These are phyloP conservation scores for Xylaria acuta DNA, from an alignment of 495 filamentous ascomycete species.

Conservation along the genomic window DNA sequence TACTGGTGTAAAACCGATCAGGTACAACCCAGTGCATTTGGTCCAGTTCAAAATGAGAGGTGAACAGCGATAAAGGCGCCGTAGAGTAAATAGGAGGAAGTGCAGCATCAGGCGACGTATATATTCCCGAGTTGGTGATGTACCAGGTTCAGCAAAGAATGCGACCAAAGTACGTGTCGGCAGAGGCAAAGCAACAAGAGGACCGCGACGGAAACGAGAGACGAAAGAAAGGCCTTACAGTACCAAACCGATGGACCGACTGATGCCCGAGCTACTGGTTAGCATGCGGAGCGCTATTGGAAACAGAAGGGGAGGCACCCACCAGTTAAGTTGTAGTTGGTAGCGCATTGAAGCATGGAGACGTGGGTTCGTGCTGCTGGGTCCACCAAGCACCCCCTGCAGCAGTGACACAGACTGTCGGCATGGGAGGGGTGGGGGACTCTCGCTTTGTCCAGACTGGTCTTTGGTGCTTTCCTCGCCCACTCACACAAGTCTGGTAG, in stretches of 20 bases:
- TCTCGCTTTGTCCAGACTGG: neutral
- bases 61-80: neutral
- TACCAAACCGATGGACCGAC: conserved; percentile 10
- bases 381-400: conserved; percentile 10
- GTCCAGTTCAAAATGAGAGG: neutral
- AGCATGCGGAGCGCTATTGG: conserved; percentile 6
- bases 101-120: neutral
- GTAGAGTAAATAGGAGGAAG: conserved; percentile 1
- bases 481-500: neutral
- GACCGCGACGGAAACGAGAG: neutral
- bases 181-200: conserved; percentile 15
- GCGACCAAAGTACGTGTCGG: conserved; percentile 7
- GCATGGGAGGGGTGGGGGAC: conserved; percentile 5
- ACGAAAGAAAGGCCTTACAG: conserved; percentile 12
- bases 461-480: neutral
- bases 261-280: conserved; percentile 20
- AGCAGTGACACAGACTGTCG: conserved; percentile 20
- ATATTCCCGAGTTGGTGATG: neutral
- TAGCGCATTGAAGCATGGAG: conserved; percentile 12
- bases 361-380: conserved; percentile 8
- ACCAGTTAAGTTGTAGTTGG: conserved; percentile 4
- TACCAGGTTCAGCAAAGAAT: neutral
- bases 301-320: conserved; percentile 15
- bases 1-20: neutral
- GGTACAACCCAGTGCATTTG: neutral